These are phyloP conservation scores for Debaryomycetaceae sp. DNA, from an alignment of 1,139 yeast species.

Conservation along the genomic window DNA sequence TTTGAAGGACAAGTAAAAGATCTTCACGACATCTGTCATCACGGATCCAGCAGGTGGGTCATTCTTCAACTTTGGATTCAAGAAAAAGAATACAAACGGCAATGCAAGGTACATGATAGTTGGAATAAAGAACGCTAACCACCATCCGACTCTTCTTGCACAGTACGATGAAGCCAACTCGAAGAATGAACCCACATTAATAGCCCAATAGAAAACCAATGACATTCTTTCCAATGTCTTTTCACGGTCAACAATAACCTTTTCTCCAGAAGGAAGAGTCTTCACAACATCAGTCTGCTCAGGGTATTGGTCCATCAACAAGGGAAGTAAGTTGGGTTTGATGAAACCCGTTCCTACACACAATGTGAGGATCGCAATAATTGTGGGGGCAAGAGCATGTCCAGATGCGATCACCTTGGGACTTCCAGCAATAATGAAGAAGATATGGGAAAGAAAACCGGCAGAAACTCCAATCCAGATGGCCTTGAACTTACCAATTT, in stretches of 20 bases:
- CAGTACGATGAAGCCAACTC: slow-evolving; percentile 75
- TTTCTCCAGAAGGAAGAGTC: slow-evolving; percentile 57
- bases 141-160: slow-evolving; percentile 68
- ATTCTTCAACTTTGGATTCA: slow-evolving; percentile 35
- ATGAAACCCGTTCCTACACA: slow-evolving; percentile 49
- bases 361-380: slow-evolving; percentile 34
- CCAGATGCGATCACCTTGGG: slow-evolving; percentile 36
- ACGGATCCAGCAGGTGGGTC: slow-evolving; percentile 48
- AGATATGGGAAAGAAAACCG: slow-evolving; percentile 21
- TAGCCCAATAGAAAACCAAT: slow-evolving; percentile 73
- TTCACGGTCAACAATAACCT: slow-evolving; percentile 68
- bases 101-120: slow-evolving; percentile 47
- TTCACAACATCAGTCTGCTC: slow-evolving; percentile 57
- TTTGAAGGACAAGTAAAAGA: slow-evolving; percentile 37
- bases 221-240: slow-evolving; percentile 73
- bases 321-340: slow-evolving; percentile 51
- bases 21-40: slow-evolving; percentile 40
- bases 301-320: slow-evolving; percentile 50
- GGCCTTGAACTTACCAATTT: slow-evolving; percentile 38
- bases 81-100: slow-evolving; percentile 42
- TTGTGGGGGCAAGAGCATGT: slow-evolving; percentile 32
- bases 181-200: slow-evolving; percentile 77
- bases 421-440: slow-evolving; percentile 37
- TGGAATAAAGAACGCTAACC: slow-evolving; percentile 70
- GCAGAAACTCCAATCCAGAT: slow-evolving; percentile 38